phyloP scores from a whole-genome alignment of 2,329 filamentous ascomycete species.

The Shiraia sp. region DNA sequence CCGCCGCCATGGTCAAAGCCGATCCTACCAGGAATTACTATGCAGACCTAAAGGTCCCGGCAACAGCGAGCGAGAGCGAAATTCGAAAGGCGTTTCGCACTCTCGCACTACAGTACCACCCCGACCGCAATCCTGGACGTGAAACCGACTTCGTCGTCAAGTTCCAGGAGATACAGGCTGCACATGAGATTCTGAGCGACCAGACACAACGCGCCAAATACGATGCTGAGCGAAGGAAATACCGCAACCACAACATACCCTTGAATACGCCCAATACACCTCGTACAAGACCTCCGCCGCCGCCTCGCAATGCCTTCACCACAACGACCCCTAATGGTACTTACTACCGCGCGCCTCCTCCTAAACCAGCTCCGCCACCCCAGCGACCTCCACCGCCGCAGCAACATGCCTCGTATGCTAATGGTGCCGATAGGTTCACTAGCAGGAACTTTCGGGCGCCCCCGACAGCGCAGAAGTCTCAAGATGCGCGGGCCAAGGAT shows the following conservation, averaged over 20 bases:
- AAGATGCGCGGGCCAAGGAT: slow-evolving; percentile 37
- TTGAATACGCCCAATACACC: slow-evolving; percentile 46
- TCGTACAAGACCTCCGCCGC: slow-evolving; percentile 48
- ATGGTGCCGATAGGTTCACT: slow-evolving; percentile 51
- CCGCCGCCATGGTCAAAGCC: slow-evolving; percentile 64
- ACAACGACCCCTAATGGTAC: slow-evolving; percentile 39
- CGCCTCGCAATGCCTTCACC: slow-evolving; percentile 49
- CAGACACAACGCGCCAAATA: slow-evolving; percentile 62
- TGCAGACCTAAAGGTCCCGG: slow-evolving; percentile 74
- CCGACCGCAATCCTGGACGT: slow-evolving; percentile 83
- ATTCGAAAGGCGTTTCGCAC: slow-evolving; percentile 87
- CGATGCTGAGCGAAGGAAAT: slow-evolving; percentile 62
- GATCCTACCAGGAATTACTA: slow-evolving; percentile 79
- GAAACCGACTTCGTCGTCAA: slow-evolving; percentile 79
- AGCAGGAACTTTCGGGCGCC: slow-evolving; percentile 46
- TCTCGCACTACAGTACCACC: slow-evolving; percentile 83
- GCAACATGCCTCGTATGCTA: slow-evolving; percentile 36
- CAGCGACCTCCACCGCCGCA: slow-evolving; percentile 32
- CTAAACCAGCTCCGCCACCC: slow-evolving; percentile 26
- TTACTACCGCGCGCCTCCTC: slow-evolving; percentile 39
- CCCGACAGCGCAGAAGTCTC: slow-evolving; percentile 37
- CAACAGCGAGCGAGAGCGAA: slow-evolving; percentile 70
- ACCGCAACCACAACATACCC: slow-evolving; percentile 31
- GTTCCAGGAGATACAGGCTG: slow-evolving; percentile 85
- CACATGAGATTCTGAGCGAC: slow-evolving; percentile 75